phyloP scores from a whole-genome alignment of 2,329 filamentous ascomycete genomes.

The Aspergillus glaucus region DNA sequence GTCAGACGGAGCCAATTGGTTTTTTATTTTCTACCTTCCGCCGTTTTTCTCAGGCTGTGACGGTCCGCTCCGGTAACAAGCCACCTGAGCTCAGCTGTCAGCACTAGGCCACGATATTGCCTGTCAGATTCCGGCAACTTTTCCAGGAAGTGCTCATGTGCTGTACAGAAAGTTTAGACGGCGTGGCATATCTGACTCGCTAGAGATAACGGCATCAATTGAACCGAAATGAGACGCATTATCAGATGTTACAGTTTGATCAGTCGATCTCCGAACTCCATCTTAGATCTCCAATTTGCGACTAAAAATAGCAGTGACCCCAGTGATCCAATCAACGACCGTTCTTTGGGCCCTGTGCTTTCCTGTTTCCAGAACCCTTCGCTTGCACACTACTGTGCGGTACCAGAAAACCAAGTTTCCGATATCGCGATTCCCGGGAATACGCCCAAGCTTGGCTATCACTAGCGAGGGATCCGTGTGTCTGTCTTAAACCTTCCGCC shows the following conservation, averaged over 20 bases:
- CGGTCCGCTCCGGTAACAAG: not conserved
- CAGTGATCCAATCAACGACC: conserved; percentile 7
- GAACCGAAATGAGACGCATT: no score
- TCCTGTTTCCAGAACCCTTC: conserved; percentile 27
- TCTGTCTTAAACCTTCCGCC: no score
- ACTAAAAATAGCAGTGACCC: conserved; percentile 20
- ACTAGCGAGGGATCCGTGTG: no score
- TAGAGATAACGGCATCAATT: not conserved
- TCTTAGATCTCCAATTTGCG: conserved; percentile 16
- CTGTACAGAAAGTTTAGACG: no score
- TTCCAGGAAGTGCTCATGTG: no score
- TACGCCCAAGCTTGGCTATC: no score
- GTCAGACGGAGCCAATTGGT: no score
- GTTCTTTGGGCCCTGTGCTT: conserved; percentile 6
- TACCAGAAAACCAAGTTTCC: not conserved
- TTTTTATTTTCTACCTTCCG: not conserved
- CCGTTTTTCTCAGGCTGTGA: not conserved
- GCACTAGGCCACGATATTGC: not conserved
- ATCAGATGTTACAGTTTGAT: no score
- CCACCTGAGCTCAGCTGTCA: not conserved
- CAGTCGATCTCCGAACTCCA: conserved; percentile 1
- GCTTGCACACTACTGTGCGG: conserved; percentile 6
- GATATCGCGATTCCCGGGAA: not conserved
- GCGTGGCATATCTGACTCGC: not conserved
- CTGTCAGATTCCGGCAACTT: not conserved